These are phyloP conservation scores for Hansfordia pulvinata DNA, from an alignment of 2,329 filamentous ascomycete species.

Conservation along the genomic window DNA sequence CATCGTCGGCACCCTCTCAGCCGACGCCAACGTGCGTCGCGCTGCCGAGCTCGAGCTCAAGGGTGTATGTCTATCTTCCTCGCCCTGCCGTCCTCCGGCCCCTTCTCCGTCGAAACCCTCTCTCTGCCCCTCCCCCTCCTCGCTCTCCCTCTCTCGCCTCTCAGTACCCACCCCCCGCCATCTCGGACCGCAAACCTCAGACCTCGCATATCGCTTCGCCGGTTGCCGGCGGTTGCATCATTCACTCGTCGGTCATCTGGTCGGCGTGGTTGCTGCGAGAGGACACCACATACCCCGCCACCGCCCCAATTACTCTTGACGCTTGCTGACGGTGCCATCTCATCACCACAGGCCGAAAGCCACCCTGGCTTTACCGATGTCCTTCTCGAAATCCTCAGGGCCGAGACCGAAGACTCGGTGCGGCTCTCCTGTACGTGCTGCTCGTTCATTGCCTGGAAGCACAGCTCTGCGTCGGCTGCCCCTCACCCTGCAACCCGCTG, in stretches of 20 bases:
- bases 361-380: constrained; percentile 83
- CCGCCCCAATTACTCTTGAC: constrained; percentile 7
- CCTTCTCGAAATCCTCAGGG: constrained; percentile 78
- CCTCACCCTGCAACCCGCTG: background rate
- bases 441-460: constrained; percentile 7
- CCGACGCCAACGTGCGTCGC: constrained; percentile 61
- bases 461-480: constrained; percentile 4
- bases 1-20: constrained; percentile 62
- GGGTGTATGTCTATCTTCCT: constrained; percentile 42
- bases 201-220: too few relatives aligned
- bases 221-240: too few relatives aligned
- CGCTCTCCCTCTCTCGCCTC: constrained; percentile 4
- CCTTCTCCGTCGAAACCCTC: too few relatives aligned
- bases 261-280: too few relatives aligned
- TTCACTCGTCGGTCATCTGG: too few relatives aligned
- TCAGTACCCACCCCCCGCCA: too few relatives aligned
- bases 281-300: too few relatives aligned
- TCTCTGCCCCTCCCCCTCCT: constrained; percentile 4
- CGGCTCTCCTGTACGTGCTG: constrained; percentile 69
- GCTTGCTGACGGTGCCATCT: constrained; percentile 5
- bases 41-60: constrained; percentile 72
- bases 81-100: too few relatives aligned
- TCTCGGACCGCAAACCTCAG: too few relatives aligned
- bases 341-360: constrained; percentile 59
- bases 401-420: constrained; percentile 73